A percentile compares a stretch with the other conserved stretches of the same genome.
These are phyloP conservation scores for Mycoemilia scoparia DNA, from an alignment of 192 early-diverging fungal species.

Conservation along the genomic window DNA sequence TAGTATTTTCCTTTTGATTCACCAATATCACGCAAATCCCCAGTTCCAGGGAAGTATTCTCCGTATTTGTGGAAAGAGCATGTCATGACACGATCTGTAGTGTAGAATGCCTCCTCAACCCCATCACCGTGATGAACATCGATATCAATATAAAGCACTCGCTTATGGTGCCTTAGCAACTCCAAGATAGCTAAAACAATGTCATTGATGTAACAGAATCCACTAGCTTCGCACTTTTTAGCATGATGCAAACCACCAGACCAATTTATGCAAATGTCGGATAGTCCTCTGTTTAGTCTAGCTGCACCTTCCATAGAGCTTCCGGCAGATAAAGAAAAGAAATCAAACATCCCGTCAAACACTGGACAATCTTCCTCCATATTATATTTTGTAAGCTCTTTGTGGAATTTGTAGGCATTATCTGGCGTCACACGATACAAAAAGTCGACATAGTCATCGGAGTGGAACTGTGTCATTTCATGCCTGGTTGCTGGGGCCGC, in stretches of 20 bases:
- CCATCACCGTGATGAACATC: conserved; percentile 99
- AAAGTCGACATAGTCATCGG: conserved; percentile 90
- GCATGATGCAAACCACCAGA: conserved; percentile 94
- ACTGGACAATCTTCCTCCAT: conserved; percentile 96
- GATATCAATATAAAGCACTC: conserved; percentile 94
- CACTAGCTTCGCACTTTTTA: conserved; percentile 87
- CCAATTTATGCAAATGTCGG: conserved; percentile 96
- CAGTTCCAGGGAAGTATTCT: conserved; percentile 96
- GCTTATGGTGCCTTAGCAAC: conserved; percentile 65
- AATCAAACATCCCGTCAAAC: conserved; percentile 93
- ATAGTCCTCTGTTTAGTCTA: conserved; percentile 59
- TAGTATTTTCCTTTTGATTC: conserved; percentile 77
- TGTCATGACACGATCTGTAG: conserved; percentile 99
- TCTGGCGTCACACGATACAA: conserved; percentile 65
- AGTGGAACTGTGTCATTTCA: conserved; percentile 92
- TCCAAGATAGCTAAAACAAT: conserved; percentile 90
- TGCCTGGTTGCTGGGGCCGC: conserved; percentile 70
- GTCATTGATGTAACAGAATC: conserved; percentile 98
- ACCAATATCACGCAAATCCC: conserved; percentile 87
- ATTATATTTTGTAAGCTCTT: conserved; percentile 54
- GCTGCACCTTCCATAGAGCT: conserved; percentile 91
- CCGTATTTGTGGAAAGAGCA: conserved; percentile 97
- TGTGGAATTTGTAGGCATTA: conserved; percentile 43
- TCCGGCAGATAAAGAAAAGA: conserved; percentile 78
- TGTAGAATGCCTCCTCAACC: conserved; percentile 97